Conservation (phyloP, 148 eudicot species). For the Rheum nobile region DNA sequence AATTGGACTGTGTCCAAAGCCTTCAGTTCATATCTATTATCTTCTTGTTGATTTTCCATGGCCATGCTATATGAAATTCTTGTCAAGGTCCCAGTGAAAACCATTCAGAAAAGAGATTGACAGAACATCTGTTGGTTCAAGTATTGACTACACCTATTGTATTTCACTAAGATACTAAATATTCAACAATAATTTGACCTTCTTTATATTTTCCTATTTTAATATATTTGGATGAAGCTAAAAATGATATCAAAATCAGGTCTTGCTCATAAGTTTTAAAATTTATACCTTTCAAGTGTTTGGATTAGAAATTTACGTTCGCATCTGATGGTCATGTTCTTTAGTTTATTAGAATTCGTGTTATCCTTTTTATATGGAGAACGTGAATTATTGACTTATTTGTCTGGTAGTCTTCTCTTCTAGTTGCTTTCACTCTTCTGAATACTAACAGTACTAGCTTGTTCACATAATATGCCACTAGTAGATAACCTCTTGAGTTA, state of each 20-base stretch:
- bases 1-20: background rate
- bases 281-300: background rate
- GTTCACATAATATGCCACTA: too few species aligned
- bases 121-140: background rate
- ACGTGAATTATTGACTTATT: too few species aligned
- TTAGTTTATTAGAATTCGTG: background rate
- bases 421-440: too few species aligned
- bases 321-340: background rate
- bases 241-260: background rate
- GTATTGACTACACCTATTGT: too few species aligned
- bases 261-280: too few species aligned
- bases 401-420: too few species aligned
- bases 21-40: background rate
- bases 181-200: background rate
- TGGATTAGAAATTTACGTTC: background rate
- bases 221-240: background rate
- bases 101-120: background rate
- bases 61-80: background rate
- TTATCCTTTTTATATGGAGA: background rate
- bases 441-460: too few species aligned
- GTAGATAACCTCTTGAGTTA: too few species aligned
- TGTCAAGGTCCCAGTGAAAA: background rate
- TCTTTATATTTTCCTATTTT: background rate
- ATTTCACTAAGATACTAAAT: background rate
- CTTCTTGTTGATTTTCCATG: background rate